Evolutionary conservation across 2,329 filamentous ascomycete species (phyloP).

Genomic region (Penicillium glabrum): DNA sequence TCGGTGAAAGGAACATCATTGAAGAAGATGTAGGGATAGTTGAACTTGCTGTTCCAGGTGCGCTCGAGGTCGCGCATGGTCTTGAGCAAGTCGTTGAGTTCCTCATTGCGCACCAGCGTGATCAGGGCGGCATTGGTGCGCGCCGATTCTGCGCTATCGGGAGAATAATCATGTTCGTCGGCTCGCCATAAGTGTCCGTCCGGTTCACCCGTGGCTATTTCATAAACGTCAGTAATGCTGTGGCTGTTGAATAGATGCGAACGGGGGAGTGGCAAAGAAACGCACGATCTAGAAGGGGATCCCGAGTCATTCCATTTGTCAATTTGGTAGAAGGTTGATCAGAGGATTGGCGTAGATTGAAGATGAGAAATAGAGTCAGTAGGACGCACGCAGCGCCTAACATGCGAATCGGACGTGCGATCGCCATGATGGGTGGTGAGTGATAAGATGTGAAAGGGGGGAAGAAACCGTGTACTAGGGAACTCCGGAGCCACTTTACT

Average conservation of each 20-base stretch:
- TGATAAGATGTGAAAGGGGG: slow-evolving; percentile 19
- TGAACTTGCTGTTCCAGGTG: slow-evolving; percentile 98
- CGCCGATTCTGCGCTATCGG: slow-evolving; percentile 70
- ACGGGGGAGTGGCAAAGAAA: slow-evolving; percentile 9
- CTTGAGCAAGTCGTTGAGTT: slow-evolving; percentile 77
- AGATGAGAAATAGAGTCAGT: slow-evolving; percentile 76
- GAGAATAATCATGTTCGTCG: slow-evolving; percentile 72
- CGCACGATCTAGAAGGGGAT: slow-evolving; percentile 86
- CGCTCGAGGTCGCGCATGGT: slow-evolving; percentile 90
- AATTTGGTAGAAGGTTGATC: slow-evolving; percentile 41
- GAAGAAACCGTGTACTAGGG: slow-evolving; percentile 6
- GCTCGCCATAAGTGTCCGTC: slow-evolving; percentile 72
- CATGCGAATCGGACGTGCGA: slow-evolving; percentile 81
- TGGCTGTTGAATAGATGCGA: slow-evolving; percentile 1
- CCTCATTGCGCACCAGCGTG: slow-evolving; percentile 87
- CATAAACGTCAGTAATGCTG: slow-evolving; percentile 11
- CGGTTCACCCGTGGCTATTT: slow-evolving; percentile 76
- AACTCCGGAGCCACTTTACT: slow-evolving; percentile 16
- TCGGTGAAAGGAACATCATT: slow-evolving; percentile 92
- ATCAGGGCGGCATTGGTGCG: slow-evolving; percentile 93
- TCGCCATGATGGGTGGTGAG: slow-evolving; percentile 62
- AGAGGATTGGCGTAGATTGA: slow-evolving; percentile 67
- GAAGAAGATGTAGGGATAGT: slow-evolving; percentile 99
- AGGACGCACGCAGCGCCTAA: slow-evolving; percentile 70
- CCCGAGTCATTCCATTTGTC: slow-evolving; percentile 65